phyloP scores from a whole-genome alignment of 1,139 yeast genomes.

The Eremothecium cymbalariae region DNA sequence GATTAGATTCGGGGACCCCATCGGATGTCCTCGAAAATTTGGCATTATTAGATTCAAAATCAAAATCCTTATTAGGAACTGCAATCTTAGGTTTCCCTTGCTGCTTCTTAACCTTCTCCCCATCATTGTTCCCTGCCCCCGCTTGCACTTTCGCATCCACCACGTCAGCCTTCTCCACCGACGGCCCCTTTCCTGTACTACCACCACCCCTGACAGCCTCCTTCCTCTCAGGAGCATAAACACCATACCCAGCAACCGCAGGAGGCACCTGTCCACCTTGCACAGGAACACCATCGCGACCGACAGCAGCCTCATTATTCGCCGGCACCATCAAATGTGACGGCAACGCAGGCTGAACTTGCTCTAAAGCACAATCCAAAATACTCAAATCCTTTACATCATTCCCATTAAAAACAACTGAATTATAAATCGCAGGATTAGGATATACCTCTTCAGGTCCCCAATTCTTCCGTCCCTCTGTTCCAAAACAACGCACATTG shows the following conservation, averaged over 20 bases:
- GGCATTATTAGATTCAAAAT: slow-evolving; percentile 66
- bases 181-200: background rate
- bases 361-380: slow-evolving; percentile 44
- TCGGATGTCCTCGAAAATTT: slow-evolving; percentile 37
- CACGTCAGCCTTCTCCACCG: slow-evolving; percentile 3
- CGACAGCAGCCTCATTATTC: slow-evolving; percentile 8
- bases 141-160: slow-evolving; percentile 6
- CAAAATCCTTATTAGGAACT: slow-evolving; percentile 42
- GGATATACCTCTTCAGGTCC: slow-evolving; percentile 70
- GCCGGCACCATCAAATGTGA: slow-evolving; percentile 14
- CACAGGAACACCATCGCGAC: slow-evolving; percentile 9
- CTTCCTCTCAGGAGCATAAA: slow-evolving; percentile 25
- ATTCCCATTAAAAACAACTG: slow-evolving; percentile 81
- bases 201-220: slow-evolving; percentile 6
- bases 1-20: slow-evolving; percentile 14
- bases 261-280: slow-evolving; percentile 23
- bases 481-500: slow-evolving; percentile 79
- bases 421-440: slow-evolving; percentile 62
- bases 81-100: slow-evolving; percentile 16
- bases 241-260: slow-evolving; percentile 32
- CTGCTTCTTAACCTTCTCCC: slow-evolving; percentile 3
- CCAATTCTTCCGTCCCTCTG: slow-evolving; percentile 83
- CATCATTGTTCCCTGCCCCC: slow-evolving; percentile 3
- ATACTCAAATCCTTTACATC: slow-evolving; percentile 88
- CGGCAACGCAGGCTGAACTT: slow-evolving; percentile 30